Percentiles rank a stretch among this genome's conserved stretches.
Conservation (phyloP, 2,329 filamentous ascomycete species). For the Phaeoacremonium minimum region DNA sequence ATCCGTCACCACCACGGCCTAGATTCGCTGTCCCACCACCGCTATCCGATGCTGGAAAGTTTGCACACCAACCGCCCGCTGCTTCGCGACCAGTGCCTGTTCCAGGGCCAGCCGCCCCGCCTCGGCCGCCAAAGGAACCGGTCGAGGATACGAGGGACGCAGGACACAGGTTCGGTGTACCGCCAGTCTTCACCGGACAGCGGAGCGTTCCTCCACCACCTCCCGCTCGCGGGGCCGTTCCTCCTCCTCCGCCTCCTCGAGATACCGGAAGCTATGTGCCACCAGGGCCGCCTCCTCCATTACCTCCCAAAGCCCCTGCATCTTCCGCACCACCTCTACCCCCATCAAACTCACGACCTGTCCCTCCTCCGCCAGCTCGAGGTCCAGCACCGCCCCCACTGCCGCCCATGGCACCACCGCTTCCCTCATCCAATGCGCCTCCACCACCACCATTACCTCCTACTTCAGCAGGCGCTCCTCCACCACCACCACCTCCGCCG, state of each 20-base stretch:
- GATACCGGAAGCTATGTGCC: slow-evolving; percentile 17
- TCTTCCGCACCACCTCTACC: slow-evolving; percentile 31
- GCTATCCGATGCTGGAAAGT: slow-evolving; percentile 85
- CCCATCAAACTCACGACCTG: slow-evolving; percentile 25
- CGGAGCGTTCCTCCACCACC: slow-evolving; percentile 69
- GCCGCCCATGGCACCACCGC: no score
- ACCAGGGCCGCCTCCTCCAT: slow-evolving; percentile 32
- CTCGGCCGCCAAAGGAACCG: slow-evolving; percentile 65
- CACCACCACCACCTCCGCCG: slow-evolving; percentile 33
- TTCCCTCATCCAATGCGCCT: slow-evolving; percentile 26
- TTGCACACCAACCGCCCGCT: slow-evolving; percentile 54
- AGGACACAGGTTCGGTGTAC: slow-evolving; percentile 65
- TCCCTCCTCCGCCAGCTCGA: slow-evolving; percentile 28
- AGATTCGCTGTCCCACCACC: slow-evolving; percentile 84
- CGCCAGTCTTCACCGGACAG: slow-evolving; percentile 72
- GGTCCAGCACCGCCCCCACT: slow-evolving; percentile 32
- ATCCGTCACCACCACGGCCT: slow-evolving; percentile 66
- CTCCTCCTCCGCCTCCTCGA: slow-evolving; percentile 63
- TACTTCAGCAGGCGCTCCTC: slow-evolving; percentile 26
- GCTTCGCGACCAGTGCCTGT: slow-evolving; percentile 37
- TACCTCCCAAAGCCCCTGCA: slow-evolving; percentile 43
- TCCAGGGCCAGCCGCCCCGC: slow-evolving; percentile 63
- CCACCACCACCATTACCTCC: slow-evolving; percentile 44
- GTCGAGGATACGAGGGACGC: slow-evolving; percentile 60
- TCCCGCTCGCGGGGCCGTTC: slow-evolving; percentile 65